phyloP scores from a whole-genome alignment of 1,139 yeast species.

The Tardiomyces depauwii region DNA sequence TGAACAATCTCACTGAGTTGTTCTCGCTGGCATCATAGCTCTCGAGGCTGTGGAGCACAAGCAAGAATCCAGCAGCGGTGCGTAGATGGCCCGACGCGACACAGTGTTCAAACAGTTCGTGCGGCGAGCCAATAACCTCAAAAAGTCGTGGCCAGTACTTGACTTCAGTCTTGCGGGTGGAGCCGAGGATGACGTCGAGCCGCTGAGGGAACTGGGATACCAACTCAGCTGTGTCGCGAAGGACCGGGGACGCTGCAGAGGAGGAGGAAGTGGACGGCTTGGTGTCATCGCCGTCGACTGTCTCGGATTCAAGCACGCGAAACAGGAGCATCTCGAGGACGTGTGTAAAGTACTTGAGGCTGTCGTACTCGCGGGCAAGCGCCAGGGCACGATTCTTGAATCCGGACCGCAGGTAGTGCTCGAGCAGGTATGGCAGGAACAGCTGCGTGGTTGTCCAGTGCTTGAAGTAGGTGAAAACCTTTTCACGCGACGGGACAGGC shows the following conservation, averaged over 20 bases:
- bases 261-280: too few relatives aligned
- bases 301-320: constrained; percentile 23
- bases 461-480: constrained; percentile 24
- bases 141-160: constrained; percentile 50
- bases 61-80: constrained; percentile 32
- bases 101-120: constrained; percentile 28
- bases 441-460: constrained; percentile 27
- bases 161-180: constrained; percentile 56
- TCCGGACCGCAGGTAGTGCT: constrained; percentile 17
- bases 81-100: constrained; percentile 24
- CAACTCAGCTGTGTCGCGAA: constrained; percentile 11
- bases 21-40: constrained; percentile 9
- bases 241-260: not conserved
- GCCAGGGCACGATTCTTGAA: constrained; percentile 16
- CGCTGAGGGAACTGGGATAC: constrained; percentile 25
- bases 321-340: constrained; percentile 38
- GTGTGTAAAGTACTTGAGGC: constrained; percentile 36
- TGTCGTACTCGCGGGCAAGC: constrained; percentile 29
- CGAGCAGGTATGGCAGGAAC: constrained; percentile 26
- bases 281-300: constrained; percentile 1
- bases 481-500: constrained; percentile 23
- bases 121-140: constrained; percentile 28
- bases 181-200: constrained; percentile 42
- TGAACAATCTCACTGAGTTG: constrained; percentile 22
- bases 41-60: constrained; percentile 26